phyloP scores from a whole-genome alignment of 2,329 filamentous ascomycete species.

The Colletotrichum salicis region DNA sequence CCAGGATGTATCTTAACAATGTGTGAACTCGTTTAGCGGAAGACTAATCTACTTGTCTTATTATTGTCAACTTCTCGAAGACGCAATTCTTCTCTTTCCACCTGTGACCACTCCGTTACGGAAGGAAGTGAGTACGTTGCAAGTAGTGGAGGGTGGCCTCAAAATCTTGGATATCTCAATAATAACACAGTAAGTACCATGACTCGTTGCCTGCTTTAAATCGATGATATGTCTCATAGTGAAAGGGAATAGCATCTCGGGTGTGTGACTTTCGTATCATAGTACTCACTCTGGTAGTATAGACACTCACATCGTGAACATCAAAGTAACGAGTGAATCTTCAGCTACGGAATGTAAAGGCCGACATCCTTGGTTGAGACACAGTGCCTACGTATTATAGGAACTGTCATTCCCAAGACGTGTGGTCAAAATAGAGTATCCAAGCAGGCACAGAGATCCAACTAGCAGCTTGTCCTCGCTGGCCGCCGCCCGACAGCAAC shows the following conservation, averaged over 20 bases:
- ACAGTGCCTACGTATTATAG: neutral
- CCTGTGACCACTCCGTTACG: neutral
- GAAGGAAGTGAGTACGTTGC: neutral
- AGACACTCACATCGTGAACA: neutral
- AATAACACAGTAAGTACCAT: neutral
- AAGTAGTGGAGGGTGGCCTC: neutral
- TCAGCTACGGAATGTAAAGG: neutral
- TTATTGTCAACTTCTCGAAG: too few relatives aligned
- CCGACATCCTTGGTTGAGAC: neutral
- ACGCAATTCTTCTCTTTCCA: too few relatives aligned
- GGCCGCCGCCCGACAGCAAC: neutral
- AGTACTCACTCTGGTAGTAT: neutral
- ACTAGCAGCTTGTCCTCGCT: neutral
- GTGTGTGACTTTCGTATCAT: neutral
- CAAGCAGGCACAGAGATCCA: neutral
- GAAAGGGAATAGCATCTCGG: neutral
- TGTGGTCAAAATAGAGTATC: slow-evolving; percentile 14
- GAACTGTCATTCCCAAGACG: neutral
- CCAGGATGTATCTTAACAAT: too few relatives aligned
- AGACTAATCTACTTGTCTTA: too few relatives aligned
- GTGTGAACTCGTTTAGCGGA: too few relatives aligned
- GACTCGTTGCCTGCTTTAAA: neutral
- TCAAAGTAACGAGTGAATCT: neutral
- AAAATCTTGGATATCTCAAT: neutral
- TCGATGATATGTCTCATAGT: neutral